phyloP scores from a whole-genome alignment of 441 rosid genomes.

The Rhodomyrtus psidioides region DNA sequence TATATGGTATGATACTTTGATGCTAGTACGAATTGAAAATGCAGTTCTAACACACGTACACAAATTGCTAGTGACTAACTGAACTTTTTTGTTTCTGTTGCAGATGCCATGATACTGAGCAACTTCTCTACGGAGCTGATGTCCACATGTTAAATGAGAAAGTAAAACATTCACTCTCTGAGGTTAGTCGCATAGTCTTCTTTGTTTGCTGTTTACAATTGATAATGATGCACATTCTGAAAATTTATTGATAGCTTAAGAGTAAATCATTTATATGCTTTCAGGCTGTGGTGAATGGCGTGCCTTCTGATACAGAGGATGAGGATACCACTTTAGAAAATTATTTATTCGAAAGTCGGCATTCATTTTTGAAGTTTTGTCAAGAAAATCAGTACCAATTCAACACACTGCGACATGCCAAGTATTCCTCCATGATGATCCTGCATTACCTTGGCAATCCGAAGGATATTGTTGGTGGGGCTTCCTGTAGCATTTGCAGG shows the following conservation, averaged over 20 bases:
- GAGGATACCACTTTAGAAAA: constrained; percentile 30
- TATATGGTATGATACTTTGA: not conserved
- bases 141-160: constrained; percentile 18
- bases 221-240: not conserved
- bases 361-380: constrained; percentile 45
- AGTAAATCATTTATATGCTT: not conserved
- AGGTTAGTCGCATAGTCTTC: constrained; percentile 26
- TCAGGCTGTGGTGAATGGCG: constrained; percentile 36
- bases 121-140: constrained; percentile 15
- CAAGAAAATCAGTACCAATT: constrained; percentile 49
- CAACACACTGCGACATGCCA: constrained; percentile 66
- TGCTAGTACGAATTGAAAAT: not conserved
- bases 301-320: constrained; percentile 42
- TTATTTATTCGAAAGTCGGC: constrained; percentile 48
- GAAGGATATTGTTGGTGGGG: not conserved
- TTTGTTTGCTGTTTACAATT: not conserved
- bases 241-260: not conserved
- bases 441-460: constrained; percentile 45
- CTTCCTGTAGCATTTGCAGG: constrained; percentile 31
- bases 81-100: not conserved
- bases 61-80: not conserved
- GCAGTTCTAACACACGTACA: not conserved
- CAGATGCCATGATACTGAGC: constrained; percentile 52
- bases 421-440: constrained; percentile 79
- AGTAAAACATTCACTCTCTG: constrained; percentile 45